Conservation (phyloP, 768 basidiomycete genomes). For the Rhizopogon vesiculosus region DNA sequence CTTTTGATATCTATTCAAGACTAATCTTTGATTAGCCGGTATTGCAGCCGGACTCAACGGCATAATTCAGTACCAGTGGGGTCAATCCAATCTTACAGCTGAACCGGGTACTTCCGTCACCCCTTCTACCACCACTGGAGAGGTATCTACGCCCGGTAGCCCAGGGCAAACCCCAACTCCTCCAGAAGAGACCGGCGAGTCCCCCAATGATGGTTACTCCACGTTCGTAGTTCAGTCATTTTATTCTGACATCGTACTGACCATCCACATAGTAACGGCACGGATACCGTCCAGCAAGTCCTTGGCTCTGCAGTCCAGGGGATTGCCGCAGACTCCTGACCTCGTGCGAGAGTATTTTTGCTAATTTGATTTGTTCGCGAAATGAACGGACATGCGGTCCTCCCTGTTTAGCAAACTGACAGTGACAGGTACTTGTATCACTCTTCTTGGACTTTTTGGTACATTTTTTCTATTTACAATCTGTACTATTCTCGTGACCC, state of each 20-base stretch:
- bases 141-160: neutral
- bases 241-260: slow-evolving; percentile 2
- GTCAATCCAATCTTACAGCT: slow-evolving; percentile 45
- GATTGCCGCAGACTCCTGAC: slow-evolving; percentile 23
- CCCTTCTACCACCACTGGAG: slow-evolving; percentile 18
- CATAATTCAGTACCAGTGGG: slow-evolving; percentile 41
- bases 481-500: too few species aligned
- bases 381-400: neutral
- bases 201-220: slow-evolving; percentile 65
- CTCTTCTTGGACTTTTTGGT: neutral
- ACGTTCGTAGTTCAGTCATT: slow-evolving; percentile 17
- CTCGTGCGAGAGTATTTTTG: neutral
- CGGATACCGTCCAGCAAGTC: slow-evolving; percentile 24
- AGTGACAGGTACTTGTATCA: neutral
- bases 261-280: slow-evolving; percentile 15
- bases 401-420: neutral
- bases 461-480: neutral
- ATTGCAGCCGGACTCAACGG: slow-evolving; percentile 30
- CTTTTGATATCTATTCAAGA: neutral
- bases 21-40: slow-evolving; percentile 28
- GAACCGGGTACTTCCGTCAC: slow-evolving; percentile 42
- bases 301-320: slow-evolving; percentile 29
- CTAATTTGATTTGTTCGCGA: neutral
- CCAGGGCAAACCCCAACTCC: slow-evolving; percentile 24
- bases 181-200: slow-evolving; percentile 37